Conservation (phyloP, 768 basidiomycete genomes). For the Daedaleopsis sinensis region DNA sequence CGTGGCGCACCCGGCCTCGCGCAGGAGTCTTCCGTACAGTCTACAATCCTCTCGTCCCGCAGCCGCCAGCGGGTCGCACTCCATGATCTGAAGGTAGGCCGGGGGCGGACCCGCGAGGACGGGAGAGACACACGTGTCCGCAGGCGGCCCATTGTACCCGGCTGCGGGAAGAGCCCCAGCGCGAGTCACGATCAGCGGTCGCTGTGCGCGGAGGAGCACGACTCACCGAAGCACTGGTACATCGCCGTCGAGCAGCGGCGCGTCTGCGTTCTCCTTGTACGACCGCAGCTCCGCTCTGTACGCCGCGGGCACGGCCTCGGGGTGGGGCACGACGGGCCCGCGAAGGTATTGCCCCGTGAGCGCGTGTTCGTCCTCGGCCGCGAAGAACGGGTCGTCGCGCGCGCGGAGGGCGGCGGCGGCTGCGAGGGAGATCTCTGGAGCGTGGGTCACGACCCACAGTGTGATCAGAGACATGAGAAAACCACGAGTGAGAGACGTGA, state of each 20-base stretch:
- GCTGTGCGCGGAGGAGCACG: not conserved
- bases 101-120: slow-evolving; percentile 26
- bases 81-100: slow-evolving; percentile 30
- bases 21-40: no score
- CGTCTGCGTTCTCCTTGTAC: slow-evolving; percentile 24
- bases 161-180: no score
- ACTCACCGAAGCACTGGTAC: not conserved
- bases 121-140: slow-evolving; percentile 21
- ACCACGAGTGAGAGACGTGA: no score
- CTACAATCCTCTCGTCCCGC: slow-evolving; percentile 36
- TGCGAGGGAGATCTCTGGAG: slow-evolving; percentile 17
- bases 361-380: not conserved
- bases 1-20: slow-evolving; percentile 26
- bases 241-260: slow-evolving; percentile 11
- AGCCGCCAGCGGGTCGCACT: slow-evolving; percentile 29
- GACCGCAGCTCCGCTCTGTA: slow-evolving; percentile 26
- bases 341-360: slow-evolving; percentile 31
- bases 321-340: slow-evolving; percentile 23
- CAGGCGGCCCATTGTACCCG: not conserved
- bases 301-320: slow-evolving; percentile 23
- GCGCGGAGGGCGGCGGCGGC: slow-evolving; percentile 27
- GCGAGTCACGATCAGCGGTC: no score
- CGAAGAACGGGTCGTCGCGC: slow-evolving; percentile 31
- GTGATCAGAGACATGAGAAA: no score
- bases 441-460: slow-evolving; percentile 12